Evolutionary conservation across 805 yeast genomes (phyloP).

Genomic region (Kazachstania bromeliacearum): DNA sequence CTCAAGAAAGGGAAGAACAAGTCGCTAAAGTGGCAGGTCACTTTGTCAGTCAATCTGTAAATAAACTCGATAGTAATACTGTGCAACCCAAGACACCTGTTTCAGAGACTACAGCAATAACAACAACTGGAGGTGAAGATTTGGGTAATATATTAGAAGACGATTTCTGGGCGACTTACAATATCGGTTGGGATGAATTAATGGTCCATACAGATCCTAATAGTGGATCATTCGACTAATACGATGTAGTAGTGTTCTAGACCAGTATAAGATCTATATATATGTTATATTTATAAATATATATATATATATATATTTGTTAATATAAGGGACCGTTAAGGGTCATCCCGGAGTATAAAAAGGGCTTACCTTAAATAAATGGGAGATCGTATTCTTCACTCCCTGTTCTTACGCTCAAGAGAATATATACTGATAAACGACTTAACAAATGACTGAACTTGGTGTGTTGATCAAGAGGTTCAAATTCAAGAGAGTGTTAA

Average conservation of each 20-base stretch:
- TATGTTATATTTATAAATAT: no score
- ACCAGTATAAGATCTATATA: no score
- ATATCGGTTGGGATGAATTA: conserved; percentile 16
- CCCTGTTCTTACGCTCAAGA: not conserved
- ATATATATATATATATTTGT: no score
- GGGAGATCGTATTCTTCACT: not conserved
- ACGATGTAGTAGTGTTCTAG: not conserved
- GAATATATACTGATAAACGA: no score
- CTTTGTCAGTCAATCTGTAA: no score
- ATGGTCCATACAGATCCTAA: conserved; percentile 6
- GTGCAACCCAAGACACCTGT: no score
- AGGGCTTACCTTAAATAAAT: not conserved
- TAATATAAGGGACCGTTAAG: no score
- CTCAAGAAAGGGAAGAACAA: not conserved
- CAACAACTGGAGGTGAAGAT: conserved; percentile 2
- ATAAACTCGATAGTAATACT: no score
- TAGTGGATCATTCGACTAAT: not conserved
- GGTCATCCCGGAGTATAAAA: no score
- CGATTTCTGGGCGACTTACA: conserved; percentile 20
- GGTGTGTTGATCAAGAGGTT: conserved; percentile 35
- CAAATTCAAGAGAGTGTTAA: conserved; percentile 37
- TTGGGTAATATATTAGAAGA: conserved; percentile 13
- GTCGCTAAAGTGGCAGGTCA: no score
- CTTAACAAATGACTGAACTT: no score
- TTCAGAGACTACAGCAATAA: not conserved